These are phyloP conservation scores for Panicum virgatum DNA, from an alignment of 202 grass and related monocot species.

Conservation along the genomic window DNA sequence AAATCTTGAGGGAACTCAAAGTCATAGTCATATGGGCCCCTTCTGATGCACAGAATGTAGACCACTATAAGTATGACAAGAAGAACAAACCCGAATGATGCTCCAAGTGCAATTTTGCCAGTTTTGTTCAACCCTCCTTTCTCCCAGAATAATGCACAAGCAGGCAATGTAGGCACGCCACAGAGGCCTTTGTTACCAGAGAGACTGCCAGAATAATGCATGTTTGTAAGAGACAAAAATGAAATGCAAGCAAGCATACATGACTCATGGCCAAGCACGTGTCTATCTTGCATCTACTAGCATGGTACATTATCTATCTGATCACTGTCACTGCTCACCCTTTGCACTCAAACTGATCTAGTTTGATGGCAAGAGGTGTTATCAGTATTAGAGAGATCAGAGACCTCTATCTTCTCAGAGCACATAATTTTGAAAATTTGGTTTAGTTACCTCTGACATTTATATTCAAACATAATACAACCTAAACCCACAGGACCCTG, in stretches of 20 bases:
- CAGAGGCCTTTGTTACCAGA: slow-evolving; percentile 95
- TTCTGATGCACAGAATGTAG: slow-evolving; percentile 79
- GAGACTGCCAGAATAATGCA: slow-evolving; percentile 51
- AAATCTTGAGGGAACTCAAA: slow-evolving; percentile 97
- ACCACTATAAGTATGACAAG: slow-evolving; percentile 66
- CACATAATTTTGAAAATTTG: not conserved
- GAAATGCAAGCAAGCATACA: slow-evolving; percentile 3
- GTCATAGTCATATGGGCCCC: slow-evolving; percentile 77
- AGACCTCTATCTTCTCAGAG: not conserved
- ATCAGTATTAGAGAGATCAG: not conserved
- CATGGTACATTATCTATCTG: not conserved
- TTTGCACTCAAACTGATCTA: not conserved
- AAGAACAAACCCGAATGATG: slow-evolving; percentile 72
- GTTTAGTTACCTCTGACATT: not conserved
- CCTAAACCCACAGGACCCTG: not conserved
- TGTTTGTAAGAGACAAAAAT: not conserved
- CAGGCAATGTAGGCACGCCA: slow-evolving; percentile 83
- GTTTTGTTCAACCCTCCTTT: slow-evolving; percentile 79
- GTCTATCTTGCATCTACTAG: not conserved
- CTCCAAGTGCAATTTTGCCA: slow-evolving; percentile 89
- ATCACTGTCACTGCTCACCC: not conserved
- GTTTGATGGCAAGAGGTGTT: not conserved
- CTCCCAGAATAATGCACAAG: slow-evolving; percentile 91
- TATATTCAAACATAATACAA: not conserved
- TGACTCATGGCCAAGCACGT: not conserved